phyloP scores from a whole-genome alignment of 2,329 filamentous ascomycete species.

The Cladosporium sp. region DNA sequence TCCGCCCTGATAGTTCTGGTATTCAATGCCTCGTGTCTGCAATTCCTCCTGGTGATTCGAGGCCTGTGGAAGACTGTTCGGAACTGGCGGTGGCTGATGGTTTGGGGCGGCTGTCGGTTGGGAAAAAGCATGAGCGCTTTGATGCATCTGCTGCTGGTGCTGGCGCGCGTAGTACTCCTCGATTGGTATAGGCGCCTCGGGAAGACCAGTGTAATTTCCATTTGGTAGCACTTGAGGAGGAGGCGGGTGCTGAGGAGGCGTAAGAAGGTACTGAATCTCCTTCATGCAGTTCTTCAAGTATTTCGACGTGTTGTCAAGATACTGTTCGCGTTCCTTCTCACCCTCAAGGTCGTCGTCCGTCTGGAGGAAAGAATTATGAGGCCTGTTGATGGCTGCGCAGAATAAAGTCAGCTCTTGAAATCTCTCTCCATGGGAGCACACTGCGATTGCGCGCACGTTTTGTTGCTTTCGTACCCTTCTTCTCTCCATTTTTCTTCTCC shows the following conservation, averaged over 20 bases:
- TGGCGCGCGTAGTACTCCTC: constrained; percentile 58
- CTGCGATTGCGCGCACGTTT: constrained; percentile 19
- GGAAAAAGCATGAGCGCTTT: constrained; percentile 19
- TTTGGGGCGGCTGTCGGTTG: constrained; percentile 48
- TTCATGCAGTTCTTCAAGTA: constrained; percentile 63
- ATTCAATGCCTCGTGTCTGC: constrained; percentile 17
- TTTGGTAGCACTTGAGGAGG: constrained; percentile 44
- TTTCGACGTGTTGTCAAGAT: constrained; percentile 58
- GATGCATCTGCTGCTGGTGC: constrained; percentile 35
- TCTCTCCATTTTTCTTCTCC: constrained; percentile 13
- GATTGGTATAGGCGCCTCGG: constrained; percentile 51
- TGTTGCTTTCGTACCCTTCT: constrained; percentile 18
- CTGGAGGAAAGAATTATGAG: constrained; percentile 49
- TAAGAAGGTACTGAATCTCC: constrained; percentile 63
- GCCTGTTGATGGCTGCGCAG: constrained; percentile 39
- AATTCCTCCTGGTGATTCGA: constrained; percentile 18
- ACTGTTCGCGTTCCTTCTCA: constrained; percentile 53
- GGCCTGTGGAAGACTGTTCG: constrained; percentile 24
- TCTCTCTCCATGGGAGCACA: background rate
- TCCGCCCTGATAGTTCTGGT: constrained; percentile 36
- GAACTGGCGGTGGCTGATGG: constrained; percentile 51
- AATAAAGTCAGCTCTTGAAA: constrained; percentile 17
- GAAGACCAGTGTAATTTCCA: constrained; percentile 32
- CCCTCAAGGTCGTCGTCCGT: constrained; percentile 38
- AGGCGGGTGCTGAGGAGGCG: constrained; percentile 58